Conservation (phyloP, 75 land plant genomes). For the Pinus taeda region DNA sequence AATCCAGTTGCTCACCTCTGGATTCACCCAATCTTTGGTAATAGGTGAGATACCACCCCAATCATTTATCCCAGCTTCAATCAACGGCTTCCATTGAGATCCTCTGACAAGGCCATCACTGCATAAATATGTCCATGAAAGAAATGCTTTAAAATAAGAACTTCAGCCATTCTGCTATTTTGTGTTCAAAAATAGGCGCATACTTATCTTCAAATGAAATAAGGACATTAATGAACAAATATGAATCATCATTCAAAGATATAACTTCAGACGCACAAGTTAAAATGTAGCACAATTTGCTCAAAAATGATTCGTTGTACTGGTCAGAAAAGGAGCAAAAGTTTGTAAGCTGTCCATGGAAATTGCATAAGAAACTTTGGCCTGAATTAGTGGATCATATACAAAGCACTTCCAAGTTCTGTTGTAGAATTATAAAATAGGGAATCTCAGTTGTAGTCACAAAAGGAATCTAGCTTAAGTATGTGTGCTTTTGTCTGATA, state of each 20-base stretch:
- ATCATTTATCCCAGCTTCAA: conserved; percentile 37
- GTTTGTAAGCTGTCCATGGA: not conserved
- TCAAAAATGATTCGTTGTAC: not conserved
- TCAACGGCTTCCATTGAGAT: conserved; percentile 26
- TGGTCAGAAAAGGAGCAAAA: not conserved
- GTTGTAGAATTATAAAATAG: not conserved
- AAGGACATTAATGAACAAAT: not conserved
- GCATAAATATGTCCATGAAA: conserved; percentile 13
- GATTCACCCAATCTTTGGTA: conserved; percentile 47
- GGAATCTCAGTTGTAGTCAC: not conserved
- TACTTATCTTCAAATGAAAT: not conserved
- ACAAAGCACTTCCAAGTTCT: not conserved
- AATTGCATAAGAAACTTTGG: not conserved
- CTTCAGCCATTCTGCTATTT: no score
- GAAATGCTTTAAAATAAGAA: not conserved
- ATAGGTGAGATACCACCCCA: conserved; percentile 46
- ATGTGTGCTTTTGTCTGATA: not conserved
- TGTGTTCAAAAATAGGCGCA: not conserved
- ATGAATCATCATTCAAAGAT: not conserved
- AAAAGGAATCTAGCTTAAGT: not conserved
- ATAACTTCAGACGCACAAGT: not conserved
- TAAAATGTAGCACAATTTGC: not conserved
- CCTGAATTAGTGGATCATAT: not conserved
- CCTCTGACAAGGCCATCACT: conserved; percentile 11
- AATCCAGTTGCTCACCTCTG: conserved; percentile 21